Evolutionary conservation across 2,329 filamentous ascomycete genomes (phyloP).

Genomic region (Diplodia scrobiculata): DNA sequence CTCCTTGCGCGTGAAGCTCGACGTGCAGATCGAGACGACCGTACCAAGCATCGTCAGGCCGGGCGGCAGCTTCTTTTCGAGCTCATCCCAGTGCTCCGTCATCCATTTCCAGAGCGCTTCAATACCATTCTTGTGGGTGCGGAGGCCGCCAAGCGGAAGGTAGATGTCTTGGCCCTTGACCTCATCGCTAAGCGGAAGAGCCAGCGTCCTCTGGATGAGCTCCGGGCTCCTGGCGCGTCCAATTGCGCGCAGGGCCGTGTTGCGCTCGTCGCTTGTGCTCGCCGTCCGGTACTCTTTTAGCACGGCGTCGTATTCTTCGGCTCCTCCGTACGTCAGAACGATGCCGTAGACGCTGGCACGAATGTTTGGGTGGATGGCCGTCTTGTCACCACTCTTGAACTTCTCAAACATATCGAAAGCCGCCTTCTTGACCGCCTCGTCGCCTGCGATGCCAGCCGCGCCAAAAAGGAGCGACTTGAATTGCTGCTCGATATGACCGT

Average conservation of each 20-base stretch:
- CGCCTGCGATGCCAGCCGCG: conserved; percentile 76
- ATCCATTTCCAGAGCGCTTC: conserved; percentile 80
- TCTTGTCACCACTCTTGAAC: conserved; percentile 75
- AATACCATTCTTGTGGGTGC: conserved; percentile 75
- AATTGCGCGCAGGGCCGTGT: conserved; percentile 81
- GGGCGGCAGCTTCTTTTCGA: conserved; percentile 81
- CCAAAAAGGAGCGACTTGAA: conserved; percentile 93
- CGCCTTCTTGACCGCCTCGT: conserved; percentile 74
- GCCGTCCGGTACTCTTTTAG: conserved; percentile 74
- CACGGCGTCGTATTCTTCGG: conserved; percentile 80
- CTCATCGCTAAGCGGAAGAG: conserved; percentile 72
- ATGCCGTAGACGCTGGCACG: conserved; percentile 84
- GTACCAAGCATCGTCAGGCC: conserved; percentile 81
- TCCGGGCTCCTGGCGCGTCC: conserved; percentile 76
- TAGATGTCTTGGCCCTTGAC: conserved; percentile 96
- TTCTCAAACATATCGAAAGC: conserved; percentile 89
- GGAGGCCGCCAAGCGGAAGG: conserved; percentile 77
- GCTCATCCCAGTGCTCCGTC: conserved; percentile 82
- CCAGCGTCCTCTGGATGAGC: conserved; percentile 79
- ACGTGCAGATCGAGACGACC: conserved; percentile 79
- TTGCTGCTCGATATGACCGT: conserved; percentile 88
- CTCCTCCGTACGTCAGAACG: conserved; percentile 78
- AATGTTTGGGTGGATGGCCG: conserved; percentile 88
- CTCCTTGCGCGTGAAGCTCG: conserved; percentile 74
- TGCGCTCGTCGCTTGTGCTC: conserved; percentile 82